phyloP scores from a whole-genome alignment of 1,139 yeast species.

The Pichia sp. region DNA sequence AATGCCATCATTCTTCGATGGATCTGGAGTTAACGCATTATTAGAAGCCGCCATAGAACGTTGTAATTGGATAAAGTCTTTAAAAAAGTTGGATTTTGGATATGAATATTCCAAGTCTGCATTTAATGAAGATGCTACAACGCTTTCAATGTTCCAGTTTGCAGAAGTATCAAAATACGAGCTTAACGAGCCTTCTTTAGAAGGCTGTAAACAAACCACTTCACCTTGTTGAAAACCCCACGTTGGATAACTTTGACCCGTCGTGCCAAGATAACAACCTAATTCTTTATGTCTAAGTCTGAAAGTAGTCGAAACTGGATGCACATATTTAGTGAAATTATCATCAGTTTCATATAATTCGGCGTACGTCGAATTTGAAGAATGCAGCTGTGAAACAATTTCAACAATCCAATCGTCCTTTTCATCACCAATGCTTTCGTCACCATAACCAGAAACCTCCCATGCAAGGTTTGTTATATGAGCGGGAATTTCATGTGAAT shows the following conservation, averaged over 20 bases:
- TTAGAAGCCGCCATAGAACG: slow-evolving; percentile 78
- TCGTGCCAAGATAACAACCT: slow-evolving; percentile 71
- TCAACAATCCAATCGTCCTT: slow-evolving; percentile 74
- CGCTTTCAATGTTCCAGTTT: slow-evolving; percentile 79
- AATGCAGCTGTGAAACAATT: slow-evolving; percentile 49
- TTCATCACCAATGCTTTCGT: slow-evolving; percentile 45
- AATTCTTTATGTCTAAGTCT: slow-evolving; percentile 53
- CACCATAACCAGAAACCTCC: slow-evolving; percentile 71
- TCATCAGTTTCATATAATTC: slow-evolving; percentile 34
- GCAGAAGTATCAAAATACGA: slow-evolving; percentile 52
- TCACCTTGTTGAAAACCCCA: slow-evolving; percentile 86
- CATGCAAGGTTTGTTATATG: slow-evolving; percentile 44
- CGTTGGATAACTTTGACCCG: slow-evolving; percentile 64
- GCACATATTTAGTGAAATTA: slow-evolving; percentile 35
- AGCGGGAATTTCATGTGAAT: slow-evolving; percentile 48
- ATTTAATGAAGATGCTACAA: slow-evolving; percentile 41
- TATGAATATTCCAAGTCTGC: slow-evolving; percentile 37
- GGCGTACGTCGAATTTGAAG: slow-evolving; percentile 42
- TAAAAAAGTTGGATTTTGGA: slow-evolving; percentile 65
- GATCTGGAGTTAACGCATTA: slow-evolving; percentile 69
- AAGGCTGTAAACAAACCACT: slow-evolving; percentile 51
- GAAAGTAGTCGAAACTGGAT: slow-evolving; percentile 67
- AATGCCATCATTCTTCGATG: slow-evolving; percentile 56
- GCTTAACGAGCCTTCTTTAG: slow-evolving; percentile 32
- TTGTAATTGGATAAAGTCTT: slow-evolving; percentile 62